Conservation (phyloP, 2,329 filamentous ascomycete species). For the Penicillium sp. region DNA sequence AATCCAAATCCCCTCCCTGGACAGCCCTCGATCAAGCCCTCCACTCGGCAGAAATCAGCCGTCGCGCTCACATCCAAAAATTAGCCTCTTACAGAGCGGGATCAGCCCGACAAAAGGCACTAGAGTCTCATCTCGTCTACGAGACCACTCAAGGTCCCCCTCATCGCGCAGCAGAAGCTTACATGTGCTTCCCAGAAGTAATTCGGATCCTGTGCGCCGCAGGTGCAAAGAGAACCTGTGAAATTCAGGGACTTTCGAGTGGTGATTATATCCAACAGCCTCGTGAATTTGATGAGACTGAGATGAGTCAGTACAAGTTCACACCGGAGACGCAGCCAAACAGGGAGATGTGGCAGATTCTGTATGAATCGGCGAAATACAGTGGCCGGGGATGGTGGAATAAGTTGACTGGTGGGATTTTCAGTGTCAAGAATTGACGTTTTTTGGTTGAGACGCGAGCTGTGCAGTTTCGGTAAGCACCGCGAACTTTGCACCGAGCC, state of each 20-base stretch:
- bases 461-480: no score
- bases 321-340: conserved; percentile 16
- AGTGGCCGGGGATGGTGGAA: conserved; percentile 3
- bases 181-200: conserved; percentile 11
- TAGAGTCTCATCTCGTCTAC: conserved; percentile 14
- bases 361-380: conserved; percentile 17
- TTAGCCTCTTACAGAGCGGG: conserved; percentile 15
- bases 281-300: conserved; percentile 14
- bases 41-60: conserved; percentile 12
- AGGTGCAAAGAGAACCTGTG: conserved; percentile 16
- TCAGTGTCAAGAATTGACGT: background rate
- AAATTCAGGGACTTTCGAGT: conserved; percentile 7
- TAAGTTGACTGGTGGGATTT: background rate
- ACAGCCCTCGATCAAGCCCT: conserved; percentile 20
- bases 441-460: no score
- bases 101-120: conserved; percentile 10
- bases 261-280: conserved; percentile 13
- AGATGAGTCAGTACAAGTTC: conserved; percentile 15
- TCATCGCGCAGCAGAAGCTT: conserved; percentile 16
- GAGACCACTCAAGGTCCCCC: conserved; percentile 13
- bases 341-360: conserved; percentile 11
- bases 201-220: conserved; percentile 13
- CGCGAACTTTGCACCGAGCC: no score
- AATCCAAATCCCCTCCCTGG: conserved; percentile 5
- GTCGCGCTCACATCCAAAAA: conserved; percentile 14